Percentiles rank a stretch among this genome's conserved stretches.
These are phyloP conservation scores for Pythium folliculosum DNA, from an alignment of 352 stramenopile genomes.

Conservation along the genomic window DNA sequence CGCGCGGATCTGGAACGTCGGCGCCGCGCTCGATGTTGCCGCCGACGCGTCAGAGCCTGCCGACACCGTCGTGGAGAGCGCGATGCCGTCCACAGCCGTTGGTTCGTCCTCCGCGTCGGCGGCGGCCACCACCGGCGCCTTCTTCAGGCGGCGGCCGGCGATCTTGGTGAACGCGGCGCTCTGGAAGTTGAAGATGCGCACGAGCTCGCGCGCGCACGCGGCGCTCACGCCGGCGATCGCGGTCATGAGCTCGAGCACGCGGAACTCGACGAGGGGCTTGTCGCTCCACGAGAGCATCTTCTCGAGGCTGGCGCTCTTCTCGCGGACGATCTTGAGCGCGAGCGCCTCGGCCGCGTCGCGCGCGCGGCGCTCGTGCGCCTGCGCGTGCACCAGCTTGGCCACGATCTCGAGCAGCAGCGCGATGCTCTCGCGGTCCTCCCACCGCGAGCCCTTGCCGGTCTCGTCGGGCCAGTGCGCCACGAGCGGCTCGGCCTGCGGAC, in stretches of 20 bases:
- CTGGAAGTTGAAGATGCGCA: conserved; percentile 83
- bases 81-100: neutral
- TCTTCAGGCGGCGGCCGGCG: conserved; percentile 59
- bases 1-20: conserved; percentile 61
- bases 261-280: conserved; percentile 79
- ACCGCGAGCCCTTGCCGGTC: conserved; percentile 48
- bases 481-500: conserved; percentile 58
- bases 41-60: neutral
- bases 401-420: conserved; percentile 66
- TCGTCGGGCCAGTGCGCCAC: conserved; percentile 69
- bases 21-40: conserved; percentile 9
- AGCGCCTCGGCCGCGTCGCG: conserved; percentile 51
- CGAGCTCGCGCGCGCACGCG: conserved; percentile 57
- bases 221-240: conserved; percentile 44
- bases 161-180: conserved; percentile 63
- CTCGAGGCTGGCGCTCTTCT: conserved; percentile 63
- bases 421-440: conserved; percentile 69
- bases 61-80: conserved; percentile 4
- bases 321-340: conserved; percentile 66
- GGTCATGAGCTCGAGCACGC: conserved; percentile 63
- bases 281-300: conserved; percentile 85
- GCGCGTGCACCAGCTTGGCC: conserved; percentile 41
- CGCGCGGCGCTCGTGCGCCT: conserved; percentile 21
- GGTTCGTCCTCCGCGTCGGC: conserved; percentile 10
- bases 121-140: conserved; percentile 26